Evolutionary conservation across 176 grass and related monocot genomes (phyloP).

Genomic region (Triticum timopheevii): DNA sequence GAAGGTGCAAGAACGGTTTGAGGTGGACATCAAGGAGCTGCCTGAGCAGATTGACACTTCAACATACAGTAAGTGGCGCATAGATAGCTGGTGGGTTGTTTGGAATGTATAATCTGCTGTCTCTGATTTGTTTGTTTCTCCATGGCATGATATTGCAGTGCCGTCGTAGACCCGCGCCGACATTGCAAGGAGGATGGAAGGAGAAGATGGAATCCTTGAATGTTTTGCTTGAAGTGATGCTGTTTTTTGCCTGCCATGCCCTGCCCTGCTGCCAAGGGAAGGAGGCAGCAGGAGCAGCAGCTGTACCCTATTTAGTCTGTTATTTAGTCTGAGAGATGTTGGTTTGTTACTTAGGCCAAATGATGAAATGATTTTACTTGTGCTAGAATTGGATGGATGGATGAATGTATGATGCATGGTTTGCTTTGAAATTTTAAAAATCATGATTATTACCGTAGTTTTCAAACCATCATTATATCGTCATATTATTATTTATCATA

Average conservation of each 20-base stretch:
- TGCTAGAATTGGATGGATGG: not conserved
- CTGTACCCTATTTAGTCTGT: not conserved
- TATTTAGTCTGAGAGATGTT: not conserved
- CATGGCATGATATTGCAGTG: not conserved
- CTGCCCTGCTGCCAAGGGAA: too few relatives aligned
- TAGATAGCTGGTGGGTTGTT: not conserved
- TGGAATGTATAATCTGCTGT: not conserved
- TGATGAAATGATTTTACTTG: not conserved
- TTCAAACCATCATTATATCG: too few relatives aligned
- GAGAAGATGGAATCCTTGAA: not conserved
- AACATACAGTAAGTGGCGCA: constrained; percentile 84
- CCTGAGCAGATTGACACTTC: constrained; percentile 98
- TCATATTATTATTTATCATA: too few relatives aligned
- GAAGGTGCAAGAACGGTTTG: constrained; percentile 98
- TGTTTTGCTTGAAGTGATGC: not conserved
- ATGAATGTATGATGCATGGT: not conserved
- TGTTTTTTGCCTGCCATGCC: not conserved
- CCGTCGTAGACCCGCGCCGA: not conserved
- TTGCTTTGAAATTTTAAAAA: not conserved
- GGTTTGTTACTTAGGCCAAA: not conserved
- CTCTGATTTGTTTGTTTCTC: not conserved
- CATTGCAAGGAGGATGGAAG: not conserved
- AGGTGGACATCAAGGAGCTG: constrained; percentile 97
- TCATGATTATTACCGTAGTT: too few relatives aligned
- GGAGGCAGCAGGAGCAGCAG: not conserved